phyloP scores from a whole-genome alignment of 176 grass and related monocot genomes.

The Puya raimondii region DNA sequence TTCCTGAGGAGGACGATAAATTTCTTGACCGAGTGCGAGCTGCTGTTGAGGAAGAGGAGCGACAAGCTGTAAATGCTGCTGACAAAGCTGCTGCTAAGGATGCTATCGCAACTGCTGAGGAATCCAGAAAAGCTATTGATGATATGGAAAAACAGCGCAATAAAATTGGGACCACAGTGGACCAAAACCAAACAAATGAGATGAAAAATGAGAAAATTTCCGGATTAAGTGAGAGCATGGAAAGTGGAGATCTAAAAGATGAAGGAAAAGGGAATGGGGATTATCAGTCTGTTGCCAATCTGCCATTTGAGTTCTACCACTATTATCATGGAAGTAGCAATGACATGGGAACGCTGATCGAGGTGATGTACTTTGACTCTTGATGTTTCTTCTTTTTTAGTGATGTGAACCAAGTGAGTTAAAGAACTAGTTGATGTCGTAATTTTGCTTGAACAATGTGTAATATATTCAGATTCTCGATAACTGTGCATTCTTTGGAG shows the following conservation, averaged over 20 bases:
- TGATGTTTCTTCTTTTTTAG: background rate
- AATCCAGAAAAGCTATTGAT: constrained; percentile 53
- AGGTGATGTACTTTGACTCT: constrained; percentile 52
- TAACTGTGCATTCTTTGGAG: background rate
- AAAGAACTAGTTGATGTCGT: too few relatives aligned
- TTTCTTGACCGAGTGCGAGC: constrained; percentile 89
- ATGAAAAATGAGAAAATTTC: constrained; percentile 31
- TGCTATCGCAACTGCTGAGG: constrained; percentile 86
- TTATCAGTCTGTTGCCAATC: constrained; percentile 54
- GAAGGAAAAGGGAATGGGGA: constrained; percentile 30
- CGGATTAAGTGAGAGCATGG: constrained; percentile 17
- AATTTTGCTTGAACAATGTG: too few relatives aligned
- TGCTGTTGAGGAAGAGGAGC: constrained; percentile 95
- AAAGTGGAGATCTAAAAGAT: constrained; percentile 30
- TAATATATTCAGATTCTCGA: background rate
- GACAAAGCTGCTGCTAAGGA: constrained; percentile 68
- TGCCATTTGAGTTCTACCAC: constrained; percentile 93
- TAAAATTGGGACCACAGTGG: constrained; percentile 17
- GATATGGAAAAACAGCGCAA: constrained; percentile 10
- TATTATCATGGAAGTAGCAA: constrained; percentile 93
- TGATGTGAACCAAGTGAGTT: too few relatives aligned
- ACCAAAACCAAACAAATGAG: constrained; percentile 21
- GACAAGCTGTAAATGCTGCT: constrained; percentile 68
- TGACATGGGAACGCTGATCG: constrained; percentile 93
- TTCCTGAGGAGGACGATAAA: constrained; percentile 97